Evolutionary conservation across 2,329 filamentous ascomycete genomes (phyloP).

Genomic region (Alternaria dauci): DNA sequence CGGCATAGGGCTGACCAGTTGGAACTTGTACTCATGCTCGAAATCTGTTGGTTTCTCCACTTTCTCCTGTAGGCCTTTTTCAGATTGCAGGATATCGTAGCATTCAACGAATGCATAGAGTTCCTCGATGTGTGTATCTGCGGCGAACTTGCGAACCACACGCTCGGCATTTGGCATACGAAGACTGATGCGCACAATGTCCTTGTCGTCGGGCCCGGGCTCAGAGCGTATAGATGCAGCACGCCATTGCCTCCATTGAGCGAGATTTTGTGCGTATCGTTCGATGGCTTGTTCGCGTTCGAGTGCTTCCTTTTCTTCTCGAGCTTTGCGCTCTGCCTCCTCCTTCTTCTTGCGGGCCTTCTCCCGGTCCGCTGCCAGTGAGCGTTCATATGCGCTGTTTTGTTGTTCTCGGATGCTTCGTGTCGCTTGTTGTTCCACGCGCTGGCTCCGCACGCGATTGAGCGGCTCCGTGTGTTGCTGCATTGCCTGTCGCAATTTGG

Average conservation of each 20-base stretch:
- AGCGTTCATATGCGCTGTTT: slow-evolving; percentile 92
- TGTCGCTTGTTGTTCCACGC: slow-evolving; percentile 81
- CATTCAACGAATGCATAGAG: slow-evolving; percentile 97
- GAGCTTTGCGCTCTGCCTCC: slow-evolving; percentile 71
- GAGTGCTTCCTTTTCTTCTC: slow-evolving; percentile 71
- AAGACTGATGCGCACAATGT: slow-evolving; percentile 75
- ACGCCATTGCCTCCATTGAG: slow-evolving; percentile 84
- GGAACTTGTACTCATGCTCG: slow-evolving; percentile 83
- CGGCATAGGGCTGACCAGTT: slow-evolving; percentile 85
- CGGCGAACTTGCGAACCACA: slow-evolving; percentile 77
- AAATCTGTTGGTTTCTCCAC: slow-evolving; percentile 70
- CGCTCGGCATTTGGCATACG: slow-evolving; percentile 72
- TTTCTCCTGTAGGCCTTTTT: slow-evolving; percentile 42
- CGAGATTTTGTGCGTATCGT: slow-evolving; percentile 61
- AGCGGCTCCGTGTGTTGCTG: slow-evolving; percentile 79
- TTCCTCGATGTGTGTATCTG: slow-evolving; percentile 79
- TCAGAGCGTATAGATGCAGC: slow-evolving; percentile 72
- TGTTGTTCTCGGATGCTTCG: slow-evolving; percentile 85
- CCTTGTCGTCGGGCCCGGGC: slow-evolving; percentile 69
- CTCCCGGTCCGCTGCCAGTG: slow-evolving; percentile 85
- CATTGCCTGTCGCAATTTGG: slow-evolving; percentile 77
- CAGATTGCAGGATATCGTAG: slow-evolving; percentile 69
- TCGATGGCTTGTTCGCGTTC: slow-evolving; percentile 70
- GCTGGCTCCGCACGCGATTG: slow-evolving; percentile 74
- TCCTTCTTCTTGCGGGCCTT: slow-evolving; percentile 79